These are phyloP conservation scores for Penicillium sumatraense DNA, from an alignment of 2,329 filamentous ascomycete genomes.

Conservation along the genomic window DNA sequence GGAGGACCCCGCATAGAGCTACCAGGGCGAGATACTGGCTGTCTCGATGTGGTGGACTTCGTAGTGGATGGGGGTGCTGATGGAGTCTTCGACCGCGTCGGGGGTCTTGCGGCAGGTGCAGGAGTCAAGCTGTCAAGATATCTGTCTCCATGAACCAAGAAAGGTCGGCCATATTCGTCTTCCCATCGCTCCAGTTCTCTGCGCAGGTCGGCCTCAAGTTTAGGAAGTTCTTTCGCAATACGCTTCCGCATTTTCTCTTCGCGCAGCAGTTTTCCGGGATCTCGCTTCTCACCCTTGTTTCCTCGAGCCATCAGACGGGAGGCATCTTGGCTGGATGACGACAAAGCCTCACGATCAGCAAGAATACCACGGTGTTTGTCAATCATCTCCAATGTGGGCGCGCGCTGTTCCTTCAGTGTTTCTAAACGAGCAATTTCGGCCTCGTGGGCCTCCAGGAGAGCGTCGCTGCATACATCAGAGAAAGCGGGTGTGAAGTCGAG, in stretches of 20 bases:
- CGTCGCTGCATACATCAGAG: constrained; percentile 95
- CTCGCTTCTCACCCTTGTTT: constrained; percentile 89
- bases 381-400: constrained; percentile 79
- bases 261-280: constrained; percentile 88
- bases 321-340: constrained; percentile 91
- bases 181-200: constrained; percentile 87
- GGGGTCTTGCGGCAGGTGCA: constrained; percentile 67
- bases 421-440: constrained; percentile 84
- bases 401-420: constrained; percentile 81
- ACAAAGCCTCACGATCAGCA: constrained; percentile 82
- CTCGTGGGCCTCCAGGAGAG: constrained; percentile 91
- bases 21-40: constrained; percentile 37
- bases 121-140: constrained; percentile 82
- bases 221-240: constrained; percentile 93
- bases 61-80: constrained; percentile 37
- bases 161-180: constrained; percentile 89
- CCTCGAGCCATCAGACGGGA: constrained; percentile 90
- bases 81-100: constrained; percentile 57
- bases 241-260: constrained; percentile 99
- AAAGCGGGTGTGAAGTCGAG: constrained; percentile 96
- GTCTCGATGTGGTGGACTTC: constrained; percentile 29
- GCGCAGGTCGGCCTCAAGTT: constrained; percentile 81
- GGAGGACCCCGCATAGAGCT: constrained; percentile 44
- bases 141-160: constrained; percentile 87
- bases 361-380: constrained; percentile 83